Evolutionary conservation across 331 rosid genomes (phyloP).

Genomic region (Malus hybrid): DNA sequence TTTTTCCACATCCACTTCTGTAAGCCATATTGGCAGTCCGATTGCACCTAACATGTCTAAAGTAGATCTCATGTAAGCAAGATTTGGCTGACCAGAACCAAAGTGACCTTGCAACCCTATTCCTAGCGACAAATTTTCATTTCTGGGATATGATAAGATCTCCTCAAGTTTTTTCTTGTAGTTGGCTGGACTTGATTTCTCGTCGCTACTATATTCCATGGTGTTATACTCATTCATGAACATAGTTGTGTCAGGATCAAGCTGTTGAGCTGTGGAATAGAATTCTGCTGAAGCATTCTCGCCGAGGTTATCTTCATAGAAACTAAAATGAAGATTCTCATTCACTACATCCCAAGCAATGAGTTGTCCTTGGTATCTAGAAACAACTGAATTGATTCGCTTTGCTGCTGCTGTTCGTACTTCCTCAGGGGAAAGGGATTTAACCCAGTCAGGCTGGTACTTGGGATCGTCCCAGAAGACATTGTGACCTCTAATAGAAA

Average conservation of each 20-base stretch:
- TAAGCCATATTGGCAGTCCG: constrained; percentile 67
- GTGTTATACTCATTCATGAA: constrained; percentile 68
- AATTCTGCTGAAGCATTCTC: constrained; percentile 41
- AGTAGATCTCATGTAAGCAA: constrained; percentile 57
- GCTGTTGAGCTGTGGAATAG: constrained; percentile 38
- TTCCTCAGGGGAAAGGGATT: constrained; percentile 33
- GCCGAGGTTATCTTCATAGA: constrained; percentile 49
- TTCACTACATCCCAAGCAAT: constrained; percentile 84
- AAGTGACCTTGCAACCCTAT: constrained; percentile 69
- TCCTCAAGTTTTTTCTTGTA: constrained; percentile 33
- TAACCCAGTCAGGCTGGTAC: constrained; percentile 51
- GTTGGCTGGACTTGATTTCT: constrained; percentile 26
- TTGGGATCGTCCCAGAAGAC: constrained; percentile 55
- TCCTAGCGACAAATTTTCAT: constrained; percentile 28
- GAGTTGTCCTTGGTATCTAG: constrained; percentile 50
- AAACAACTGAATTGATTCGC: constrained; percentile 55
- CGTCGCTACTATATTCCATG: constrained; percentile 35
- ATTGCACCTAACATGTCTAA: constrained; percentile 46
- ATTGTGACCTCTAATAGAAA: constrained; percentile 61
- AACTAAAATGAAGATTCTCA: constrained; percentile 64
- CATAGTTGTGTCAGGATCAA: constrained; percentile 46
- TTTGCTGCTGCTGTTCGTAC: constrained; percentile 26
- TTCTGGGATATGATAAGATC: constrained; percentile 46
- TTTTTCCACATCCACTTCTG: constrained; percentile 44
- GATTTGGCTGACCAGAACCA: constrained; percentile 36